Evolutionary conservation across 2,329 filamentous ascomycete genomes (phyloP).

Genomic region (Lasiodiplodia citricola): DNA sequence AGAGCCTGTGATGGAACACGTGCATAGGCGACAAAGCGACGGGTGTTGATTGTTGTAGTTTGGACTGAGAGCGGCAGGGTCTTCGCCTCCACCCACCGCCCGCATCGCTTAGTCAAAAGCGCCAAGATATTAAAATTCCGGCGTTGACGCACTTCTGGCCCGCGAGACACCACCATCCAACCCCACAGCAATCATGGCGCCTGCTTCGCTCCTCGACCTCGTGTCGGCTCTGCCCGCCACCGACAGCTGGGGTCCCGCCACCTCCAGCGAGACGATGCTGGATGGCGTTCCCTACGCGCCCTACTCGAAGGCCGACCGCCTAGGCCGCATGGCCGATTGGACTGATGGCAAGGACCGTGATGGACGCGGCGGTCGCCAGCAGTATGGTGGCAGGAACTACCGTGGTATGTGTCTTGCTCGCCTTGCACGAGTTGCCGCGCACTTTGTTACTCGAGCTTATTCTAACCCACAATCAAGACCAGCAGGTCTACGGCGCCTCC

Average conservation of each 20-base stretch:
- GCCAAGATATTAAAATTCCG: slow-evolving; percentile 28
- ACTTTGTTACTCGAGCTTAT: background rate
- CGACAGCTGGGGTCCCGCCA: slow-evolving; percentile 78
- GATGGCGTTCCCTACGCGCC: slow-evolving; percentile 96
- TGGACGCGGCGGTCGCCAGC: slow-evolving; percentile 74
- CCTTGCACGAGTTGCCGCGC: background rate
- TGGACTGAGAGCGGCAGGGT: background rate
- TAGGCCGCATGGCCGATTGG: slow-evolving; percentile 99
- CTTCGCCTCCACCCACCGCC: background rate
- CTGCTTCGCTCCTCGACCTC: slow-evolving; percentile 54
- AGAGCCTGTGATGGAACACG: background rate
- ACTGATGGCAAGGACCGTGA: slow-evolving; percentile 86
- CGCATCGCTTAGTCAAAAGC: slow-evolving; percentile 24
- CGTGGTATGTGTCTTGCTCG: slow-evolving; percentile 68
- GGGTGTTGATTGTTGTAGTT: background rate
- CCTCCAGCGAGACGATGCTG: slow-evolving; percentile 83
- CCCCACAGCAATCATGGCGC: slow-evolving; percentile 47
- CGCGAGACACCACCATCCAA: slow-evolving; percentile 11
- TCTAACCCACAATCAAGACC: slow-evolving; percentile 65
- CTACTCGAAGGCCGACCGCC: slow-evolving; percentile 98
- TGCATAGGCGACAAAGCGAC: background rate
- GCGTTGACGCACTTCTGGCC: slow-evolving; percentile 18
- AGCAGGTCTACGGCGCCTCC: slow-evolving; percentile 95
- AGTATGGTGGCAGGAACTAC: slow-evolving; percentile 86
- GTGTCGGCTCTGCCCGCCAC: slow-evolving; percentile 53